These are phyloP conservation scores for Lizonia empirigonia DNA, from an alignment of 2,329 filamentous ascomycete species.

Conservation along the genomic window DNA sequence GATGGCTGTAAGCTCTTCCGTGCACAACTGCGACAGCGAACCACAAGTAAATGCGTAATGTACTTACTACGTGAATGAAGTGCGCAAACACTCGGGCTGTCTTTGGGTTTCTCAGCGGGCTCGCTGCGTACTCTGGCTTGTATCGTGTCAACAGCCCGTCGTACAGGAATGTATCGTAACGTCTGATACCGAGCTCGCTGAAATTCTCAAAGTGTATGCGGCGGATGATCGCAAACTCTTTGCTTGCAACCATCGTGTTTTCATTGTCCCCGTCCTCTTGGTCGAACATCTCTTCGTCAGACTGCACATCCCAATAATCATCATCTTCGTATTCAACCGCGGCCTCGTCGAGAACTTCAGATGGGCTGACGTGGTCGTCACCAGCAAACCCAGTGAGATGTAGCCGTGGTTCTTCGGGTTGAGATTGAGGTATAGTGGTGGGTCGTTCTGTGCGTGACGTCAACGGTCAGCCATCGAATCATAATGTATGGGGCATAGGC, in stretches of 20 bases:
- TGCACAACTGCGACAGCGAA: too few relatives aligned
- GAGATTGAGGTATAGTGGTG: constrained; percentile 18
- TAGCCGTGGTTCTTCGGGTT: constrained; percentile 25
- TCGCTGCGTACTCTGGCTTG: constrained; percentile 54
- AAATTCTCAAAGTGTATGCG: constrained; percentile 45
- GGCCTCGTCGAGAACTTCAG: constrained; percentile 45
- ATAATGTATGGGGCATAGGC: not conserved
- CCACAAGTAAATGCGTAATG: too few relatives aligned
- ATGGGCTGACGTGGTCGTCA: constrained; percentile 47
- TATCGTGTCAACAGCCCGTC: constrained; percentile 54
- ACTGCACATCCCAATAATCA: constrained; percentile 57
- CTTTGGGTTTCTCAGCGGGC: constrained; percentile 77
- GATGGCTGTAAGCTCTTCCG: too few relatives aligned
- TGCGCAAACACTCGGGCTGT: constrained; percentile 87
- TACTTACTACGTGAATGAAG: constrained; percentile 73
- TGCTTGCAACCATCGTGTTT: constrained; percentile 31
- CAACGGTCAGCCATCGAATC: constrained; percentile 30
- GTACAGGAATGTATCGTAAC: constrained; percentile 56
- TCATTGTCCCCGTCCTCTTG: constrained; percentile 27
- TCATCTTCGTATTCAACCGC: constrained; percentile 55
- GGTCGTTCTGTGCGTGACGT: constrained; percentile 32
- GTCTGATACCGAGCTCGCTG: constrained; percentile 46
- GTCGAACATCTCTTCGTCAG: constrained; percentile 53
- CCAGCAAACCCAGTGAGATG: constrained; percentile 46
- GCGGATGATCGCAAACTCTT: constrained; percentile 47